Conservation (phyloP, 345 rosid species). For the Zanthoxylum bungeanum region DNA sequence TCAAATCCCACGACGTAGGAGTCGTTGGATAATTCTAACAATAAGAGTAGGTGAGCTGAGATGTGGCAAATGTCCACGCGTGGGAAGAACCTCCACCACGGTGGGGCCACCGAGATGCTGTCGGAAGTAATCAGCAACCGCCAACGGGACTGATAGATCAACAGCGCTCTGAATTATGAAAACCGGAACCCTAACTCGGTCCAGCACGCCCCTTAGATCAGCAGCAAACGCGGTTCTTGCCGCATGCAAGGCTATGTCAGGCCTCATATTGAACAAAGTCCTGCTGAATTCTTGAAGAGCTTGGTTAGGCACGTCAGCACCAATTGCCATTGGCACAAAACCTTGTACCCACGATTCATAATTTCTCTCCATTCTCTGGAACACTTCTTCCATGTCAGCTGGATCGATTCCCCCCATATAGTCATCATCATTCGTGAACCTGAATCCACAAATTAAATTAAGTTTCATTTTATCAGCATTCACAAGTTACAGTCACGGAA, state of each 20-base stretch:
- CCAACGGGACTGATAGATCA: constrained; percentile 55
- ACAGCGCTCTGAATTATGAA: constrained; percentile 60
- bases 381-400: constrained; percentile 56
- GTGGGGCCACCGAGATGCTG: constrained; percentile 57
- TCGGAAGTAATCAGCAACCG: constrained; percentile 58
- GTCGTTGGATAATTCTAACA: constrained; percentile 51
- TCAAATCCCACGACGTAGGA: constrained; percentile 41
- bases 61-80: constrained; percentile 83
- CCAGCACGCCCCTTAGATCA: constrained; percentile 61
- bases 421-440: constrained; percentile 46
- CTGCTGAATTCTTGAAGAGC: constrained; percentile 77
- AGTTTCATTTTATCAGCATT: too few species aligned
- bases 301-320: constrained; percentile 57
- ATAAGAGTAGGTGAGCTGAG: constrained; percentile 59
- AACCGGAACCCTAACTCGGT: constrained; percentile 53
- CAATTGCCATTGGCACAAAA: constrained; percentile 59
- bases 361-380: constrained; percentile 63
- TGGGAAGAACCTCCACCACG: constrained; percentile 47
- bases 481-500: too few species aligned
- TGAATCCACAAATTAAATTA: background rate
- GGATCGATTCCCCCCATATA: constrained; percentile 70
- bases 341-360: constrained; percentile 74
- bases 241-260: constrained; percentile 63
- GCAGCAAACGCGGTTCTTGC: constrained; percentile 52
- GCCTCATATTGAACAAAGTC: constrained; percentile 83